Evolutionary conservation across 257 asterid species (phyloP).

Genomic region (Avicennia marina): DNA sequence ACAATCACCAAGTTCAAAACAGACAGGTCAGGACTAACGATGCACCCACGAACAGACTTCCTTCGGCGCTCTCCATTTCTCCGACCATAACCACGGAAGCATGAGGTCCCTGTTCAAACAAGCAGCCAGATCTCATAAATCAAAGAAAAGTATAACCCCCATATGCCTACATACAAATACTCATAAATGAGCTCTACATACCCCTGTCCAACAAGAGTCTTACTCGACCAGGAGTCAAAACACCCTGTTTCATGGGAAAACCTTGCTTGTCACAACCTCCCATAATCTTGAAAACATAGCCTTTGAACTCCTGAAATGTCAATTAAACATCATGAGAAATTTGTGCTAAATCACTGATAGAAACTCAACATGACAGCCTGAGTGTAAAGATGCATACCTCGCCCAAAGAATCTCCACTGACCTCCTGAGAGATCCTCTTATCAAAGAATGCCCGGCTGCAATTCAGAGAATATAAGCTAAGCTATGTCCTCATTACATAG

Average conservation of each 20-base stretch:
- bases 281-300: constrained; percentile 54
- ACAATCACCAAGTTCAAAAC: constrained; percentile 71
- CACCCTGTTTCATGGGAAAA: constrained; percentile 64
- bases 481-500: neutral
- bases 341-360: neutral
- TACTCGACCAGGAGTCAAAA: constrained; percentile 52
- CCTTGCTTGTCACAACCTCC: constrained; percentile 67
- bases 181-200: neutral
- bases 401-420: constrained; percentile 47
- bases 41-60: constrained; percentile 87
- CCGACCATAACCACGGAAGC: constrained; percentile 77
- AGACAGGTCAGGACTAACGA: constrained; percentile 70
- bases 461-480: neutral
- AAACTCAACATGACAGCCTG: neutral
- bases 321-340: neutral
- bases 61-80: constrained; percentile 72
- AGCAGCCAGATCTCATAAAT: neutral
- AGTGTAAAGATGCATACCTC: constrained; percentile 24
- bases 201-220: constrained; percentile 46
- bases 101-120: constrained; percentile 47
- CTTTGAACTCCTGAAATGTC: constrained; percentile 46
- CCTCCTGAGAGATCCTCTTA: constrained; percentile 59
- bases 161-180: neutral
- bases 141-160: neutral
- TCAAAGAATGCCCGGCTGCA: constrained; percentile 43